Evolutionary conservation across 805 yeast species (phyloP).

Genomic region (Jamesozyma jinghongensis): DNA sequence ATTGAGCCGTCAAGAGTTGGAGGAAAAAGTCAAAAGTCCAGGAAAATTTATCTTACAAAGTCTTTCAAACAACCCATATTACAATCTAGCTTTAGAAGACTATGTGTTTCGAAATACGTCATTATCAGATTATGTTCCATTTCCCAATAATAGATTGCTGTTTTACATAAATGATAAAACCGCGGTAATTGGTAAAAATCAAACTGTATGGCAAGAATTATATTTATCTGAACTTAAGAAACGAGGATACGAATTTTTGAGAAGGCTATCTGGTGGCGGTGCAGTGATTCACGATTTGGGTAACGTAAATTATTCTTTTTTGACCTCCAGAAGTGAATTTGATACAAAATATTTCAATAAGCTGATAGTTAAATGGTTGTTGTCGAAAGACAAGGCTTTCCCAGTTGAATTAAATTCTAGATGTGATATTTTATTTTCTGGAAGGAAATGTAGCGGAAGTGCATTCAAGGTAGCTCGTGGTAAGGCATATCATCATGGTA

Average conservation of each 20-base stretch:
- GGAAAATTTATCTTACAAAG: slow-evolving; percentile 48
- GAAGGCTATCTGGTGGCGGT: slow-evolving; percentile 92
- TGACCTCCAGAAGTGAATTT: slow-evolving; percentile 60
- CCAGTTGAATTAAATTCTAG: slow-evolving; percentile 52
- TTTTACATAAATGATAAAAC: slow-evolving; percentile 74
- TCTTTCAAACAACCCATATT: slow-evolving; percentile 49
- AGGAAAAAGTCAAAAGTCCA: slow-evolving; percentile 32
- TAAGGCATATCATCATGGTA: slow-evolving; percentile 88
- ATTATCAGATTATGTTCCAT: slow-evolving; percentile 7
- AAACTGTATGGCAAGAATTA: slow-evolving; percentile 86
- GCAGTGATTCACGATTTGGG: slow-evolving; percentile 92
- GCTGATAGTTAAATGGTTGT: slow-evolving; percentile 34
- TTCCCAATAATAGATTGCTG: slow-evolving; percentile 43
- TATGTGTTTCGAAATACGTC: slow-evolving; percentile 64
- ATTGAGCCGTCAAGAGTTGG: slow-evolving; percentile 15
- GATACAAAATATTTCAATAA: slow-evolving; percentile 47
- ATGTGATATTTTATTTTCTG: slow-evolving; percentile 63
- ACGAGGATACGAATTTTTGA: slow-evolving; percentile 52
- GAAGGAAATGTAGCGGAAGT: slow-evolving; percentile 75
- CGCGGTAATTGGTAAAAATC: slow-evolving; percentile 93
- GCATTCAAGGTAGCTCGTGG: slow-evolving; percentile 82
- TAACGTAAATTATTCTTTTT: slow-evolving; percentile 76
- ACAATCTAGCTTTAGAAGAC: slow-evolving; percentile 77
- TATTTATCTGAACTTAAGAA: slow-evolving; percentile 47
- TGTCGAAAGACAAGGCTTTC: slow-evolving; percentile 5